A percentile compares a stretch with the other conserved stretches of the same genome.
phyloP scores from a whole-genome alignment of 371 early-diverging fungal species.

The Mortierella sp. region DNA sequence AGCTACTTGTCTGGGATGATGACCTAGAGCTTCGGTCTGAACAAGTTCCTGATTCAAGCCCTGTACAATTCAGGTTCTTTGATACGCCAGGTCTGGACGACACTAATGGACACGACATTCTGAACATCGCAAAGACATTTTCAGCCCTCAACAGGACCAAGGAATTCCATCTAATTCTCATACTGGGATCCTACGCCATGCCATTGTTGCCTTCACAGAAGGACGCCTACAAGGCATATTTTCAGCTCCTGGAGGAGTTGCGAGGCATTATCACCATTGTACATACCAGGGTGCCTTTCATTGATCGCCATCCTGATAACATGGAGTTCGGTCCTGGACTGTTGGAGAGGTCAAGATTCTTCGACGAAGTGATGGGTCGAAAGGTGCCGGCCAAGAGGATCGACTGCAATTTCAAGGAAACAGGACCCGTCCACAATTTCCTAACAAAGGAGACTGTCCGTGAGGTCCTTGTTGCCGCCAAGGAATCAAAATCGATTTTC shows the following conservation, averaged over 20 bases:
- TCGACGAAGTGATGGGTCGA: not conserved
- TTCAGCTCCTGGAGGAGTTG: not conserved
- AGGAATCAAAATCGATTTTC: too few species aligned
- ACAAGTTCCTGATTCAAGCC: not conserved
- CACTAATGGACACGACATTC: slow-evolving; percentile 1
- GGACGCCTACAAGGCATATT: not conserved
- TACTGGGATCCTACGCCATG: not conserved
- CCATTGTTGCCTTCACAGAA: not conserved
- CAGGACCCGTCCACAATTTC: not conserved
- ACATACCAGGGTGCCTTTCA: not conserved
- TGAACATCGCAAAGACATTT: not conserved
- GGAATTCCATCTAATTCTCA: slow-evolving; percentile 5
- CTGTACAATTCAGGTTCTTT: not conserved
- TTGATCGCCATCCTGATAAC: not conserved
- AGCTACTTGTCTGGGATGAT: not conserved
- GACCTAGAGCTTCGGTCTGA: not conserved
- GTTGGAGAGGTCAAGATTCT: not conserved
- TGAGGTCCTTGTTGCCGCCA: too few species aligned
- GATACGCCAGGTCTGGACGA: slow-evolving; percentile 10
- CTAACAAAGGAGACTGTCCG: not conserved
- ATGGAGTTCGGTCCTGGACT: not conserved
- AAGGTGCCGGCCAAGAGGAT: too few species aligned
- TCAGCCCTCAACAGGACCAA: not conserved
- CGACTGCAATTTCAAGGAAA: too few species aligned
- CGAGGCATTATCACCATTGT: not conserved